Evolutionary conservation across 2,329 filamentous ascomycete genomes (phyloP).

Genomic region (Penicillium expansum): DNA sequence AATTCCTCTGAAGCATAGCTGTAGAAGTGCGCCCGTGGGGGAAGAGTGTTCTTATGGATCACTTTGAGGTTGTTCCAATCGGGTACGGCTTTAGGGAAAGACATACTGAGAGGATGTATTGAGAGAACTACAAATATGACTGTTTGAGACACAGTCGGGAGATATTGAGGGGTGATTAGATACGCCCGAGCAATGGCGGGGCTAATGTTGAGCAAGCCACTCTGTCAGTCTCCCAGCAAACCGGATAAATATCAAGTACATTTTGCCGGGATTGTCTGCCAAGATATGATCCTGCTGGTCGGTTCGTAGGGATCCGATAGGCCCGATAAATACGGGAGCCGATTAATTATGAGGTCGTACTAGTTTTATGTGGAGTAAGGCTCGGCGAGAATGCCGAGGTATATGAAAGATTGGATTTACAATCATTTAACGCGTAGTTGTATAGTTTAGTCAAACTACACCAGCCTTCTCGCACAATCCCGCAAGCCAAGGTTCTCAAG

Average conservation of each 20-base stretch:
- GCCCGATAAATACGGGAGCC: background rate
- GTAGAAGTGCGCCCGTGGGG: constrained; percentile 57
- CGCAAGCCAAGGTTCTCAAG: too few relatives aligned
- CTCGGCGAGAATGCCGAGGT: background rate
- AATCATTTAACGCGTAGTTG: too few relatives aligned
- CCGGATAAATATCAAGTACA: background rate
- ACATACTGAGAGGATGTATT: background rate
- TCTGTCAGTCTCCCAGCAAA: background rate
- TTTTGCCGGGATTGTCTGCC: background rate
- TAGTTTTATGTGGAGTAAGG: background rate
- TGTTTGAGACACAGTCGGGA: background rate
- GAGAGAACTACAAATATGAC: background rate
- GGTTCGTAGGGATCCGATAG: background rate
- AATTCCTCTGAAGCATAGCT: constrained; percentile 51
- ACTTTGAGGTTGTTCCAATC: constrained; percentile 63
- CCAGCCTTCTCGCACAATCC: too few relatives aligned
- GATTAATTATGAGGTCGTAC: background rate
- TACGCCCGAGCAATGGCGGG: background rate
- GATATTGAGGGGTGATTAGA: background rate
- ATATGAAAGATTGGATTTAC: background rate
- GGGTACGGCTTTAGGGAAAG: constrained; percentile 32
- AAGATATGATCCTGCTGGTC: background rate
- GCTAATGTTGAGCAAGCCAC: too few relatives aligned
- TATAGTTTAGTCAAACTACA: too few relatives aligned
- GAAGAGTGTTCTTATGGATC: constrained; percentile 59